phyloP scores from a whole-genome alignment of 2,329 filamentous ascomycete species.

The Cercospora sp. region DNA sequence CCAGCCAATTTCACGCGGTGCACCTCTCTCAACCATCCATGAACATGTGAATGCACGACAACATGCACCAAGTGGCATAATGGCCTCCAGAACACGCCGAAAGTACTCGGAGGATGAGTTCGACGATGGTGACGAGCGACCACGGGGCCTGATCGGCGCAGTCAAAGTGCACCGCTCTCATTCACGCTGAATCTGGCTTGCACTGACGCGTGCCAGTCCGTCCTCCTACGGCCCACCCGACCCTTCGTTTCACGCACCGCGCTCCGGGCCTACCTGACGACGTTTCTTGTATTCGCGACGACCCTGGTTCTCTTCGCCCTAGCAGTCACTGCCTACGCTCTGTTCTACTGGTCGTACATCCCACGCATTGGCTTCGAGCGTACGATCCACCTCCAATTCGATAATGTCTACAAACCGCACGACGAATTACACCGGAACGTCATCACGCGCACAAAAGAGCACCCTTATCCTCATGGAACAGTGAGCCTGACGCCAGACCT shows the following conservation, averaged over 20 bases:
- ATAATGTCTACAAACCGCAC: conserved; percentile 43
- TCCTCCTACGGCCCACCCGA: conserved; percentile 55
- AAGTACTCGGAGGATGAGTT: conserved; percentile 12
- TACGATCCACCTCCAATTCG: conserved; percentile 67
- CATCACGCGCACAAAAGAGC: conserved; percentile 13
- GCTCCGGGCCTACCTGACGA: conserved; percentile 64
- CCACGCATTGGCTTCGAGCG: conserved; percentile 63
- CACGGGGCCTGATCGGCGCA: conserved; percentile 11
- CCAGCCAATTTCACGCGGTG: not conserved
- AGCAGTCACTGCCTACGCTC: conserved; percentile 61
- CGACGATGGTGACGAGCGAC: conserved; percentile 10
- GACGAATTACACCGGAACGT: conserved; percentile 6
- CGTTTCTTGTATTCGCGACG: conserved; percentile 54
- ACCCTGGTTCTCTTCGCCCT: conserved; percentile 57
- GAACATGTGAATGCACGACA: not conserved
- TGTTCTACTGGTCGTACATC: conserved; percentile 70
- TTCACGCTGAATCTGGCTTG: not conserved
- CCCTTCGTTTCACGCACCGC: conserved; percentile 61
- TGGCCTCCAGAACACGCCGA: conserved; percentile 10
- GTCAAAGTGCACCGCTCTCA: not conserved
- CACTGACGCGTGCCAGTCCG: conserved; percentile 20
- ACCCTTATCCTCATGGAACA: conserved; percentile 53
- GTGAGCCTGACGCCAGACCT: conserved; percentile 55
- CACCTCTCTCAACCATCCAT: not conserved
- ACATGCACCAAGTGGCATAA: not conserved